Conservation (phyloP, 805 yeast species). For the Zygosaccharomyces lentus region DNA sequence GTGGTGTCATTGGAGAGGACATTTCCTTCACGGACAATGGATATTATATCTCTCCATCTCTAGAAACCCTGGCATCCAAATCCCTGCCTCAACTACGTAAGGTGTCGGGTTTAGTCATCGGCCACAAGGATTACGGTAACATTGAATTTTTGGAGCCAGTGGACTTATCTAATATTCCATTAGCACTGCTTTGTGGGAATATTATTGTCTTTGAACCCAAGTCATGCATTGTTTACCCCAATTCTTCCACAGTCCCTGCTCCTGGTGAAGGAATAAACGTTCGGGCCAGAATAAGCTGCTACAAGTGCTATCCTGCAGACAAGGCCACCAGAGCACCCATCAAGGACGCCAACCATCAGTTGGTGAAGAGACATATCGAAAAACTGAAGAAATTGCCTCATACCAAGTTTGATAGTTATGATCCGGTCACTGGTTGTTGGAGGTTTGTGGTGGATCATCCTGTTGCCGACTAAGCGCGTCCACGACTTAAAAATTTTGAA, state of each 20-base stretch:
- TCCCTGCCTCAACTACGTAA: conserved; percentile 59
- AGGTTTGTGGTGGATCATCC: conserved; percentile 43
- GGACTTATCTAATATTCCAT: conserved; percentile 65
- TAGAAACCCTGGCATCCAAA: conserved; percentile 55
- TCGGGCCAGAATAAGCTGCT: conserved; percentile 66
- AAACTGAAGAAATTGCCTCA: conserved; percentile 54
- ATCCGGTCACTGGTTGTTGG: conserved; percentile 71
- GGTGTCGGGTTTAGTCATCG: conserved; percentile 65
- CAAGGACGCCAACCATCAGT: conserved; percentile 70
- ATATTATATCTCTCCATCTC: conserved; percentile 82
- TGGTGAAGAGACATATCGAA: conserved; percentile 63
- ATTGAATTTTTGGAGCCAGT: conserved; percentile 77
- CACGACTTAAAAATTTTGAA: background rate
- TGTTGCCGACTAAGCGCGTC: conserved; percentile 3
- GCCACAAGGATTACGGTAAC: conserved; percentile 68
- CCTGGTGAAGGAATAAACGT: conserved; percentile 81
- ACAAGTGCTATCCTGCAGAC: conserved; percentile 75
- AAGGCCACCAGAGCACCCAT: conserved; percentile 68
- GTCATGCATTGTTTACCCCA: conserved; percentile 69
- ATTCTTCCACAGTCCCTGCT: conserved; percentile 51
- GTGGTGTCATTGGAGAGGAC: conserved; percentile 35
- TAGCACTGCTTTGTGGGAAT: conserved; percentile 61
- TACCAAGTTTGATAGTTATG: conserved; percentile 69
- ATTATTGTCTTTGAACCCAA: conserved; percentile 57
- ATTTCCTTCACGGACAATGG: conserved; percentile 60